Evolutionary conservation across 1,284 basidiomycete species (phyloP), one percentile per base, ranked within the genome.

Genomic region (Malassezia japonica): DNA sequence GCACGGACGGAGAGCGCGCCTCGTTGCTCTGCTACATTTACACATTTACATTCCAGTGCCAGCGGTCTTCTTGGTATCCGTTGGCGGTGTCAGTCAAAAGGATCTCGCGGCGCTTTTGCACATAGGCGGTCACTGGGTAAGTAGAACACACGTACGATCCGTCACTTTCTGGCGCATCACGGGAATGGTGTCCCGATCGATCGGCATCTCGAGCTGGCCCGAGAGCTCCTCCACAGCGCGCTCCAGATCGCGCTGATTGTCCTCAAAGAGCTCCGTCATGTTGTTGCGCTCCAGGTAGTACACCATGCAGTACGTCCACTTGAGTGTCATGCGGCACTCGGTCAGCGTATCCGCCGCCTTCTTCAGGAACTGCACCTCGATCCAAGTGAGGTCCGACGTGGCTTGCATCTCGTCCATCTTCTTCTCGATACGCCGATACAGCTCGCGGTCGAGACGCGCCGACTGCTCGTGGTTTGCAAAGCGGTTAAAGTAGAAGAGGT

Each of bases 381-480:
- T 96, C 92, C 92, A 98, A 3, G 89, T 90, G 32, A 98, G 76
- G 48, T 83, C 80, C 1, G 87, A 87, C 7, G 83, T 84, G 57
- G 87, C 81, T 77, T 96, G 92, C 85, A 98, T 92, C 76, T 94
- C 87, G 75, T 96, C 90, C 92, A 98, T 98, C 82, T 96, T 96
- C 81, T 91, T 91, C 80, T 98, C 91, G 3, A 91, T 96, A 76
- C 89, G 87, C 48, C 80, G 79, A 74, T 94, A 91, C 43, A 96
- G 78, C 64, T 96, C 88, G 16, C 87, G 77, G 21, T 94, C 91
- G 34, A 98, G 82, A 75, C 90, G 91, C 42, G 91, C 89, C 12
- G 89, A 94, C 74, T 95, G 91, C 74, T 96, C 91, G 76, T 98
- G 92, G 74, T 98, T 98, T 9, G 91, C 88, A 83, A 86, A 98